These are phyloP conservation scores for Phytophthora colocasiae DNA, from an alignment of 352 stramenopile genomes.

Conservation along the genomic window DNA sequence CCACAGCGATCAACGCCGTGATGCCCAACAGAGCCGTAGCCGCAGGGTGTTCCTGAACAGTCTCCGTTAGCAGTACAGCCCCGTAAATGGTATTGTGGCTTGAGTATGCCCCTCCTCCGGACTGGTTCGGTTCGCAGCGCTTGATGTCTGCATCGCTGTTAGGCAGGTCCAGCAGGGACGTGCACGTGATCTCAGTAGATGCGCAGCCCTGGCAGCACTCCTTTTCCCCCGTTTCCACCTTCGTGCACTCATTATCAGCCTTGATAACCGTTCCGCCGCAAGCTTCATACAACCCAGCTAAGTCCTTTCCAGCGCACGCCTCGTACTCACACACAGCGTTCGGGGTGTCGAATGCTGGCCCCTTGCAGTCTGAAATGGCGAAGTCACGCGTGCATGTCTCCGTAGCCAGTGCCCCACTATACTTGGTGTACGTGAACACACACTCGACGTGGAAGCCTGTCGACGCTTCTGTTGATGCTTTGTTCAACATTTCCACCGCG, in stretches of 20 bases:
- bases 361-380: constrained; percentile 65
- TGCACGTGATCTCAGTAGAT: constrained; percentile 39
- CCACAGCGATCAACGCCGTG: not conserved
- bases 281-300: constrained; percentile 52
- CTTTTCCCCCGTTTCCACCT: constrained; percentile 33
- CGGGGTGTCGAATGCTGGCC: constrained; percentile 53
- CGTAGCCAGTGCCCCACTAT: constrained; percentile 19
- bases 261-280: constrained; percentile 52
- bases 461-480: constrained; percentile 39
- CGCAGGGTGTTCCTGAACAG: not conserved
- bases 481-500: constrained; percentile 57
- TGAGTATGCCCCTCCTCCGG: not conserved
- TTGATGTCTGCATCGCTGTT: constrained; percentile 51
- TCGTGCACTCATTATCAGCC: constrained; percentile 28
- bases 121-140: not conserved
- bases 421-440: constrained; percentile 59
- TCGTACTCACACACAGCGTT: constrained; percentile 51
- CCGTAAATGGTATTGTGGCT: not conserved
- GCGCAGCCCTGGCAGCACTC: constrained; percentile 61
- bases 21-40: not conserved
- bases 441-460: constrained; percentile 61
- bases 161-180: constrained; percentile 51
- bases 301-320: constrained; percentile 31
- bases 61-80: not conserved
- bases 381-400: constrained; percentile 58